Percentiles rank a stretch among this genome's conserved stretches.
These are phyloP conservation scores for Nitzschia sp. DNA, from an alignment of 108 stramenopile species.

Conservation along the genomic window DNA sequence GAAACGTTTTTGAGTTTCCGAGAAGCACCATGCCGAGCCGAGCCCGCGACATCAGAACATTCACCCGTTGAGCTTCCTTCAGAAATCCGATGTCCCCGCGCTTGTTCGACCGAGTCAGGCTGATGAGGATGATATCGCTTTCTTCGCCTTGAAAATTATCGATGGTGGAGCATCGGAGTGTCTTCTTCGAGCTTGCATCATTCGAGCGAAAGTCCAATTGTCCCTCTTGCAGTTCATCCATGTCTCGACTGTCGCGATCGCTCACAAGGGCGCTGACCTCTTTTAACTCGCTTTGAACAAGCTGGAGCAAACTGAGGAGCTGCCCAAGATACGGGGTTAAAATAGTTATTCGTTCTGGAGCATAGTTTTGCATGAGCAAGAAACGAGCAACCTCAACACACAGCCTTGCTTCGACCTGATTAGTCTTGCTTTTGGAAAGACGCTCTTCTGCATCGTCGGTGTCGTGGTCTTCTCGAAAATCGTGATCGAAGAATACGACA, in stretches of 20 bases:
- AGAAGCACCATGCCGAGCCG: conserved; percentile 51
- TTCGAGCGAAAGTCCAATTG: no score
- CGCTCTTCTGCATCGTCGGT: neutral
- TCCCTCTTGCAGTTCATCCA: no score
- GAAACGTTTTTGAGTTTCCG: conserved; percentile 44
- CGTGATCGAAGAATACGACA: neutral
- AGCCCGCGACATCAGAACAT: conserved; percentile 91
- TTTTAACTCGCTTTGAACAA: no score
- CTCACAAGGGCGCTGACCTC: no score
- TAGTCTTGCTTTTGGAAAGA: neutral
- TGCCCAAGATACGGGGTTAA: neutral
- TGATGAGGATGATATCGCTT: conserved; percentile 80
- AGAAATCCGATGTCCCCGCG: conserved; percentile 79
- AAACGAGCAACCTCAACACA: neutral
- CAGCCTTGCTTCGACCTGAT: neutral
- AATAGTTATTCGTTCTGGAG: neutral
- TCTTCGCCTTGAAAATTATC: conserved; percentile 95
- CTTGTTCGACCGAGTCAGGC: conserved; percentile 72
- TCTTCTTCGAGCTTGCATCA: conserved; percentile 4
- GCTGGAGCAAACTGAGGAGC: neutral
- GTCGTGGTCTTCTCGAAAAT: neutral
- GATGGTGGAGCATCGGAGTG: conserved; percentile 49
- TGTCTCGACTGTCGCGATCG: no score
- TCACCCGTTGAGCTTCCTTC: conserved; percentile 78
- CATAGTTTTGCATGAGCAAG: neutral